These are phyloP conservation scores for Colletotrichum limetticola DNA, from an alignment of 2,329 filamentous ascomycete genomes.

Conservation along the genomic window DNA sequence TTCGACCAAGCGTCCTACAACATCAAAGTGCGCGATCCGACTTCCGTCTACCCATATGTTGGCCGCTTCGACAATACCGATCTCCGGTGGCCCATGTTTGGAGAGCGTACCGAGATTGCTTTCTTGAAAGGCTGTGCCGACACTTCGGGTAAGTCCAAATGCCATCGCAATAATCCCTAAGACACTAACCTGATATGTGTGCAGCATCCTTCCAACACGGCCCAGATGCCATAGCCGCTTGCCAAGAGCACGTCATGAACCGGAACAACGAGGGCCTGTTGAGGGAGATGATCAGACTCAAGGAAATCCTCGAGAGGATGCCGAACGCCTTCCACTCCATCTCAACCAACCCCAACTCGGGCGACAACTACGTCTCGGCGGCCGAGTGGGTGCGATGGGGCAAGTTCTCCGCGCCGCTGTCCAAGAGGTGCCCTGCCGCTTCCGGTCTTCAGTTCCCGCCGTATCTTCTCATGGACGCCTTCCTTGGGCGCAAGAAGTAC, in stretches of 20 bases:
- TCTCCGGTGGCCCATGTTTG: slow-evolving; percentile 64
- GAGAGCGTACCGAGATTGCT: slow-evolving; percentile 61
- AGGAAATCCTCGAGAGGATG: slow-evolving; percentile 64
- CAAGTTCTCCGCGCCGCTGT: slow-evolving; percentile 62
- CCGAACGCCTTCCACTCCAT: slow-evolving; percentile 66
- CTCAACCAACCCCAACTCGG: slow-evolving; percentile 61
- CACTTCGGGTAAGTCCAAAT: slow-evolving; percentile 48
- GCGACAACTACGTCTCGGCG: slow-evolving; percentile 60
- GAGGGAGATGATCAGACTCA: slow-evolving; percentile 60
- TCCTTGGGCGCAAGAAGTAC: slow-evolving; percentile 62
- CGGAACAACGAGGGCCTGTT: slow-evolving; percentile 61
- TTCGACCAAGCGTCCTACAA: slow-evolving; percentile 66
- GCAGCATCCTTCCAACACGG: slow-evolving; percentile 61
- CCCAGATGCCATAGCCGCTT: slow-evolving; percentile 61
- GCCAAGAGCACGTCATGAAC: slow-evolving; percentile 65
- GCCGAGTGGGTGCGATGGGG: slow-evolving; percentile 62
- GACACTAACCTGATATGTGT: neutral
- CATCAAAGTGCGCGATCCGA: slow-evolving; percentile 59
- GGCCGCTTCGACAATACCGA: slow-evolving; percentile 64
- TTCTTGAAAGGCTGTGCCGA: slow-evolving; percentile 63
- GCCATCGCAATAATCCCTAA: neutral
- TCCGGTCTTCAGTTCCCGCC: slow-evolving; percentile 64
- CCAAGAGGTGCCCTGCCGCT: slow-evolving; percentile 60
- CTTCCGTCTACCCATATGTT: slow-evolving; percentile 60
- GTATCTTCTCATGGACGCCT: slow-evolving; percentile 65